A percentile compares a stretch with the other conserved stretches of the same genome.
Conservation (phyloP, 768 basidiomycete species). For the Russula sp. region DNA sequence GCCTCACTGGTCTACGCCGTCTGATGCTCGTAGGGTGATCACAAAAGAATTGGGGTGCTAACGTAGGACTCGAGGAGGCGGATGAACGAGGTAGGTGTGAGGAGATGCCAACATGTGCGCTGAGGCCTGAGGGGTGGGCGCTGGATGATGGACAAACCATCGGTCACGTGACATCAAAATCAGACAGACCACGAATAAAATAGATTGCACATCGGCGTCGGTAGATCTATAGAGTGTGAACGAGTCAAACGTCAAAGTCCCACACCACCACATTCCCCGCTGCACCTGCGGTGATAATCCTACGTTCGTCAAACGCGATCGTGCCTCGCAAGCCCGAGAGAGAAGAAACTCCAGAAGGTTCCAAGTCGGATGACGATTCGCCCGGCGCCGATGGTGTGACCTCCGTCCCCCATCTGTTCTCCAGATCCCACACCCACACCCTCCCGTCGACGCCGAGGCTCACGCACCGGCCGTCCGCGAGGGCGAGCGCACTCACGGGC, state of each 20-base stretch:
- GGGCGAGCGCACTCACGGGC: constrained; percentile 57
- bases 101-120: background rate
- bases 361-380: constrained; percentile 22
- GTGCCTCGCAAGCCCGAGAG: constrained; percentile 31
- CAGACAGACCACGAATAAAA: background rate
- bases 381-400: constrained; percentile 30
- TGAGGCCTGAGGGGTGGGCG: background rate
- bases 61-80: background rate
- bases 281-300: constrained; percentile 48
- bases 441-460: constrained; percentile 65
- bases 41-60: background rate
- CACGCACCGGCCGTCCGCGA: constrained; percentile 81
- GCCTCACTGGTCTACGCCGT: background rate
- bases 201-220: background rate
- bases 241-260: constrained; percentile 50
- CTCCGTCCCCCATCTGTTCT: constrained; percentile 41
- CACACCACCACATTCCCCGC: constrained; percentile 40
- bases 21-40: background rate
- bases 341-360: background rate
- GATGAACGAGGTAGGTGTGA: background rate
- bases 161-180: background rate
- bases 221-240: background rate
- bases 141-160: background rate
- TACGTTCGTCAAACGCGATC: constrained; percentile 68
- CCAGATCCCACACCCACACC: constrained; percentile 86